Evolutionary conservation across 192 early-diverging fungal genomes (phyloP).

Genomic region (Obelidium mucronatum): DNA sequence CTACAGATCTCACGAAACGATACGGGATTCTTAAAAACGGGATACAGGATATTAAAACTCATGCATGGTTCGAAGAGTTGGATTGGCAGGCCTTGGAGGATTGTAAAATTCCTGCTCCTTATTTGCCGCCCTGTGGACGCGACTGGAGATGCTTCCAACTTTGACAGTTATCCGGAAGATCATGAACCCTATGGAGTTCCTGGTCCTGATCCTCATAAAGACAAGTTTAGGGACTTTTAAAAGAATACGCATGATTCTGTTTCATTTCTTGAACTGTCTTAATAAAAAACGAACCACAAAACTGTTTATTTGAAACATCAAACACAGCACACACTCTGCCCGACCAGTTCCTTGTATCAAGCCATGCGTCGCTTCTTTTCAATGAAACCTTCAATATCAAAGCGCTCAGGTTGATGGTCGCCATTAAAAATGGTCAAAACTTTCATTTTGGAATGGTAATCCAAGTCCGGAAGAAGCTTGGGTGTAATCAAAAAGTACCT

Average conservation of each 20-base stretch:
- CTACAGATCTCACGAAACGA: constrained; percentile 84
- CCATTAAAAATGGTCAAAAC: constrained; percentile 96
- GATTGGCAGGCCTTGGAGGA: constrained; percentile 80
- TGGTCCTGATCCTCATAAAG: constrained; percentile 72
- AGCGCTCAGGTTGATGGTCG: constrained; percentile 75
- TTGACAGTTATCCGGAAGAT: constrained; percentile 93
- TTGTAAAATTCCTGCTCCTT: constrained; percentile 82
- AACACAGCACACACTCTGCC: too few relatives aligned
- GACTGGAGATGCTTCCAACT: constrained; percentile 93
- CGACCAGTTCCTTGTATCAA: too few relatives aligned
- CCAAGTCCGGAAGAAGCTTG: constrained; percentile 93
- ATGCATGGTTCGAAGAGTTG: constrained; percentile 88
- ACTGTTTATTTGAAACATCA: too few relatives aligned
- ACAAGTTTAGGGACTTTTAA: constrained; percentile 81
- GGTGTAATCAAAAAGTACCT: constrained; percentile 98
- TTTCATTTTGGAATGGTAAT: constrained; percentile 91
- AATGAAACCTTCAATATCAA: constrained; percentile 31
- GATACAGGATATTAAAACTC: constrained; percentile 83
- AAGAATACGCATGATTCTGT: too few relatives aligned
- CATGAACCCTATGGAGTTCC: constrained; percentile 83
- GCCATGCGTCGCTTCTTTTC: too few relatives aligned
- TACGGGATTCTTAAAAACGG: constrained; percentile 88
- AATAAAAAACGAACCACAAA: too few relatives aligned
- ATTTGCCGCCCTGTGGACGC: constrained; percentile 78
- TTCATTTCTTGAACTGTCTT: too few relatives aligned